Evolutionary conservation across 2,329 filamentous ascomycete species (phyloP).

Genomic region (Aspergillus persii): DNA sequence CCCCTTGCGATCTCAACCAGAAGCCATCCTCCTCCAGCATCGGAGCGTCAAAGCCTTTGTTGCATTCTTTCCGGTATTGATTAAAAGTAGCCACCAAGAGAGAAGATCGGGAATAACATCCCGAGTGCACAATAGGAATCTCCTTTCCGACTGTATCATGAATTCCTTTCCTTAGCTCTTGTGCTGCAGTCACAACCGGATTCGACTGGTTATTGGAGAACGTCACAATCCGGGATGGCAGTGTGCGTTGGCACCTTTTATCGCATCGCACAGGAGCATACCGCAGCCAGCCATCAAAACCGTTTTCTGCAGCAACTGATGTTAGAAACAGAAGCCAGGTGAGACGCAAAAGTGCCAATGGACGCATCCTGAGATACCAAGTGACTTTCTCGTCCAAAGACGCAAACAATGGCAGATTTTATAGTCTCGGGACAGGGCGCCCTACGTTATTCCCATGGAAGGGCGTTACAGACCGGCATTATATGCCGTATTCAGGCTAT

Average conservation of each 20-base stretch:
- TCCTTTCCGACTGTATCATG: constrained; percentile 55
- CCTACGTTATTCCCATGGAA: not conserved
- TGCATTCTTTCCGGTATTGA: constrained; percentile 27
- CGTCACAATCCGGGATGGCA: constrained; percentile 52
- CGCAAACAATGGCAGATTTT: not conserved
- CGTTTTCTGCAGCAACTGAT: constrained; percentile 53
- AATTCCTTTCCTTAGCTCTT: constrained; percentile 59
- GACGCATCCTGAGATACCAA: not conserved
- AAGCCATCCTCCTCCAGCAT: constrained; percentile 51
- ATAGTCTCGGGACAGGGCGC: not conserved
- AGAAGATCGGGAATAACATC: constrained; percentile 19
- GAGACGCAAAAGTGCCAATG: not conserved
- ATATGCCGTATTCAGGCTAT: constrained; percentile 13
- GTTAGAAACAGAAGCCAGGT: not conserved
- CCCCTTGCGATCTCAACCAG: constrained; percentile 53
- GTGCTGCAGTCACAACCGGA: constrained; percentile 59
- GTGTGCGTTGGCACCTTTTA: constrained; percentile 33
- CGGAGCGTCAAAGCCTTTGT: constrained; percentile 18
- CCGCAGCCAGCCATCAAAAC: constrained; percentile 62
- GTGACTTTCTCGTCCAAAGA: not conserved
- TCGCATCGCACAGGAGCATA: constrained; percentile 56
- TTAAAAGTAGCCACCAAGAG: constrained; percentile 33
- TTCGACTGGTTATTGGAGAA: constrained; percentile 55
- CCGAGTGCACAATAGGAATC: constrained; percentile 33
- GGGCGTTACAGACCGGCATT: not conserved